A percentile compares a stretch with the other conserved stretches of the same genome.
These are phyloP conservation scores for Cornus kousa DNA, from an alignment of 148 eudicot species.

Conservation along the genomic window DNA sequence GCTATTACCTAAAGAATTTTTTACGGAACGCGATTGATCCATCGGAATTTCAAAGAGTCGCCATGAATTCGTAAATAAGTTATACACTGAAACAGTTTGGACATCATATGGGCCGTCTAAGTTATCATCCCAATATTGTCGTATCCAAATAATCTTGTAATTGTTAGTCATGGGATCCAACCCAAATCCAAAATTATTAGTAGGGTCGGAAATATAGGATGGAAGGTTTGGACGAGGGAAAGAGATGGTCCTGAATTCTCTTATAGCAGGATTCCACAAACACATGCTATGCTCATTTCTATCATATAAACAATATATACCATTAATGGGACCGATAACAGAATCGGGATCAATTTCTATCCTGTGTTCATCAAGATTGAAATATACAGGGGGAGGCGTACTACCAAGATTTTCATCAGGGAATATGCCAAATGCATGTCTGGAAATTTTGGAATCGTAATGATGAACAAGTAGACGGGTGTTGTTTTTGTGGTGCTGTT, in stretches of 20 bases:
- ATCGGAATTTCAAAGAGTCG: not conserved
- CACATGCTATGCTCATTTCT: not conserved
- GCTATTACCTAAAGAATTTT: not conserved
- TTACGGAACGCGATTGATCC: too few relatives aligned
- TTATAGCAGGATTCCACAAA: not conserved
- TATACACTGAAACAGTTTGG: too few relatives aligned
- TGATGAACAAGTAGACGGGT: not conserved
- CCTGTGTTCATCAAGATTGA: not conserved
- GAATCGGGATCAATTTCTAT: not conserved
- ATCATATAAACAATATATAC: not conserved
- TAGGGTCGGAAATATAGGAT: not conserved
- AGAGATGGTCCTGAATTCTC: not conserved
- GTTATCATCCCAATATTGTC: not conserved
- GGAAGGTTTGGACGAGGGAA: not conserved
- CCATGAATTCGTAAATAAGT: not conserved
- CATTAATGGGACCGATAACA: not conserved
- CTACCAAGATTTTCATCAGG: not conserved
- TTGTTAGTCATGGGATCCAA: not conserved
- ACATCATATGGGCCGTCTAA: not conserved
- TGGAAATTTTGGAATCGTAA: not conserved
- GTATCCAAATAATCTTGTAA: not conserved
- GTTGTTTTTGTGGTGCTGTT: not conserved
- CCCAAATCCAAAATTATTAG: not conserved
- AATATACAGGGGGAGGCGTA: not conserved
- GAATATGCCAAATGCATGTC: not conserved